phyloP scores from a whole-genome alignment of 768 basidiomycete genomes.

The Suillus variegatus region DNA sequence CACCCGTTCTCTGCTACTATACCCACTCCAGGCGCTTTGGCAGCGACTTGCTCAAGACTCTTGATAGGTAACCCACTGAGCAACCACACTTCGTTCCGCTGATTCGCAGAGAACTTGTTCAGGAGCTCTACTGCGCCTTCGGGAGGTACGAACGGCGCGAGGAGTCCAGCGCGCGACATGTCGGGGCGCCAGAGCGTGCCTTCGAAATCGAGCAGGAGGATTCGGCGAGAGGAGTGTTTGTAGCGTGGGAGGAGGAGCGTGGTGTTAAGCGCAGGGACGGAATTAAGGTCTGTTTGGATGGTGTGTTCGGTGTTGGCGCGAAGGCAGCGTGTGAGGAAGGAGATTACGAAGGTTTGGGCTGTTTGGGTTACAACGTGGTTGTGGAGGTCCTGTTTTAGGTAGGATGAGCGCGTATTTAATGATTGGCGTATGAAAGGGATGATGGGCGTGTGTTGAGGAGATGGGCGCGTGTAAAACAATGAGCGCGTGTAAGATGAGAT shows the following conservation, averaged over 20 bases:
- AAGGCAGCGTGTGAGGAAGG: conserved; percentile 74
- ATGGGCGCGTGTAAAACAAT: neutral
- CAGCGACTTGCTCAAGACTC: conserved; percentile 63
- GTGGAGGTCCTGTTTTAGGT: conserved; percentile 60
- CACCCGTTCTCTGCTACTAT: conserved; percentile 92
- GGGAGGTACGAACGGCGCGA: conserved; percentile 42
- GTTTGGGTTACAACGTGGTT: conserved; percentile 86
- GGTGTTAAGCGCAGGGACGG: conserved; percentile 45
- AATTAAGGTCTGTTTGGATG: conserved; percentile 25
- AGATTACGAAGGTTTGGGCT: conserved; percentile 79
- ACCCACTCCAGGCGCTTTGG: conserved; percentile 65
- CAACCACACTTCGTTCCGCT: conserved; percentile 78
- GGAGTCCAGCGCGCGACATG: conserved; percentile 45
- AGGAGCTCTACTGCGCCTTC: conserved; percentile 47
- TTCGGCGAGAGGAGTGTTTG: conserved; percentile 60
- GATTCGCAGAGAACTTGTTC: conserved; percentile 59
- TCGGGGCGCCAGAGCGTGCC: conserved; percentile 76
- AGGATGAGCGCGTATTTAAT: neutral
- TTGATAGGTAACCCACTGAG: conserved; percentile 72
- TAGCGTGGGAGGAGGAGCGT: conserved; percentile 64
- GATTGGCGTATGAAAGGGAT: neutral
- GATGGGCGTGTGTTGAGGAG: neutral
- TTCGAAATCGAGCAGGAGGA: conserved; percentile 79
- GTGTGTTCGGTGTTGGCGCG: conserved; percentile 73
- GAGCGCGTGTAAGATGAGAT: neutral